These are phyloP conservation scores for Puccinia triticina DNA, from an alignment of 1,284 basidiomycete genomes.

Conservation along the genomic window DNA sequence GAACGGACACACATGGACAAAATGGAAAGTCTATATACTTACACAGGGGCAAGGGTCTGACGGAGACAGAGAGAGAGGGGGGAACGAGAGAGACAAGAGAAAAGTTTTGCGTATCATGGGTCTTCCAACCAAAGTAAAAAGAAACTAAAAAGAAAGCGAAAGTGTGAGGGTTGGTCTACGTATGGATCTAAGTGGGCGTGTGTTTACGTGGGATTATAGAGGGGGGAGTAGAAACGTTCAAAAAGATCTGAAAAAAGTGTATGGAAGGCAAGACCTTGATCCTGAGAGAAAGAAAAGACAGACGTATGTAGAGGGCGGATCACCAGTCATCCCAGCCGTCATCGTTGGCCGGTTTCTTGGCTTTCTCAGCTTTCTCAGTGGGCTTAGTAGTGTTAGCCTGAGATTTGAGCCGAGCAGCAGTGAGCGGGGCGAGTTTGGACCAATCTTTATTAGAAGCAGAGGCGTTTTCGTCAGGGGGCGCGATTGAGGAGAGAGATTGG, in stretches of 20 bases:
- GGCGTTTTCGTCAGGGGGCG: neutral
- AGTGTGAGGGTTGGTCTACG: no score
- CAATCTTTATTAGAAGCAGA: slow-evolving; percentile 10
- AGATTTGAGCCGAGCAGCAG: slow-evolving; percentile 40
- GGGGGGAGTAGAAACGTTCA: no score
- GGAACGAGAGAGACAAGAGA: neutral
- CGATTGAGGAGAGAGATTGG: neutral
- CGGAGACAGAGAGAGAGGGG: no score
- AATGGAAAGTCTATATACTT: no score
- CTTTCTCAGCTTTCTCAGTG: slow-evolving; percentile 1
- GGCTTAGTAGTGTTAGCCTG: neutral
- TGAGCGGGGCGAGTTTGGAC: slow-evolving; percentile 33
- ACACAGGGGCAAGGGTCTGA: neutral
- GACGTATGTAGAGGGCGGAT: neutral
- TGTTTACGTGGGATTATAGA: no score
- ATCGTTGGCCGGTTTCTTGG: slow-evolving; percentile 10
- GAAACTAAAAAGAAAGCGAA: no score
- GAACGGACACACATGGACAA: no score
- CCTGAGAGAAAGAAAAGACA: neutral
- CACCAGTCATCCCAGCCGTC: slow-evolving; percentile 51
- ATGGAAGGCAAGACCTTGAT: neutral
- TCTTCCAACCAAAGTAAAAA: no score
- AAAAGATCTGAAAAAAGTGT: neutral
- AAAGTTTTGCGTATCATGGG: no score
- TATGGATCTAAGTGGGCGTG: no score